Conservation (phyloP, 768 basidiomycete species). For the Tylopilus rubrobrunneus region DNA sequence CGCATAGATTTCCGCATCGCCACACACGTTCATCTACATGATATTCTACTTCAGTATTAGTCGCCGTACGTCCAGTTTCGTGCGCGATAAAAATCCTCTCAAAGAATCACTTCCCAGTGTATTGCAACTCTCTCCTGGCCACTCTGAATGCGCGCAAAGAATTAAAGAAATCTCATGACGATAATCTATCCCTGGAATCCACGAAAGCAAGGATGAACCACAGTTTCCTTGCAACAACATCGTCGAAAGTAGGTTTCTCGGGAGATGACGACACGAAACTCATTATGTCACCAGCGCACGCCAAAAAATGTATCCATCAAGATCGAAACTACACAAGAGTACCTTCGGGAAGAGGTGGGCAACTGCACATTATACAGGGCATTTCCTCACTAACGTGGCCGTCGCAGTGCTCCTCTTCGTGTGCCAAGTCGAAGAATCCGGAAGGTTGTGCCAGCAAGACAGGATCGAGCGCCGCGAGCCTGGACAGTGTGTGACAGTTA, state of each 20-base stretch:
- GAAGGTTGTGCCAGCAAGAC: not conserved
- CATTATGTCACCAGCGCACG: slow-evolving; percentile 8
- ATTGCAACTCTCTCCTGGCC: slow-evolving; percentile 59
- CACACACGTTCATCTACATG: slow-evolving; percentile 52
- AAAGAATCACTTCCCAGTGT: slow-evolving; percentile 35
- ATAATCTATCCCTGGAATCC: slow-evolving; percentile 8
- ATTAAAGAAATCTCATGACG: slow-evolving; percentile 30
- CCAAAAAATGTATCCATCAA: slow-evolving; percentile 59
- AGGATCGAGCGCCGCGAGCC: not conserved
- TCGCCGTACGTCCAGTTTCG: slow-evolving; percentile 39
- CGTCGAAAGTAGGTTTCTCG: slow-evolving; percentile 7
- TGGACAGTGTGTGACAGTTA: too few relatives aligned
- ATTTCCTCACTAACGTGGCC: not conserved
- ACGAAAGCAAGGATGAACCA: slow-evolving; percentile 6
- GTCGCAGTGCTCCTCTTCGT: slow-evolving; percentile 1
- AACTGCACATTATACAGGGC: too few relatives aligned
- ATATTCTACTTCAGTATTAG: slow-evolving; percentile 59
- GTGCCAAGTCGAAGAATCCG: slow-evolving; percentile 6
- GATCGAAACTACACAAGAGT: slow-evolving; percentile 59
- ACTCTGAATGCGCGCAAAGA: slow-evolving; percentile 54
- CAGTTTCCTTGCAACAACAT: not conserved
- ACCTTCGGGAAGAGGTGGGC: slow-evolving; percentile 39
- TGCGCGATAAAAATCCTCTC: not conserved
- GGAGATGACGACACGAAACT: not conserved
- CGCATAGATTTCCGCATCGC: slow-evolving; percentile 21